A percentile compares a stretch with the other conserved stretches of the same genome.
These are phyloP conservation scores for Rhodamnia rubescens DNA, from an alignment of 345 rosid genomes.

Conservation along the genomic window DNA sequence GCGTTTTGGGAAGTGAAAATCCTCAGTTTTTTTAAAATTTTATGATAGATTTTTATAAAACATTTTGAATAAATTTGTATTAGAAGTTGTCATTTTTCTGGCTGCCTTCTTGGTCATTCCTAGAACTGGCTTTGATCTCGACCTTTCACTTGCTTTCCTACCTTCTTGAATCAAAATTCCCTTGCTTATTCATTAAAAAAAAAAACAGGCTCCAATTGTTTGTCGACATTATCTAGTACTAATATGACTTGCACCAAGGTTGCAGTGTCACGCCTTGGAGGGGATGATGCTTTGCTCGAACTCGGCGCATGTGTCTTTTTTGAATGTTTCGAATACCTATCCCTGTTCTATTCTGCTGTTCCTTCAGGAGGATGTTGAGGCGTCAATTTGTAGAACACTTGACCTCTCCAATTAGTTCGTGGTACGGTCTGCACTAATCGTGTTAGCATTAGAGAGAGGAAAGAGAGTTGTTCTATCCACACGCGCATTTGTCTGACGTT, in stretches of 20 bases:
- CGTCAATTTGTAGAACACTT: neutral
- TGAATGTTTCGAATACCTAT: neutral
- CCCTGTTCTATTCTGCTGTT: neutral
- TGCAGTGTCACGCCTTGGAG: neutral
- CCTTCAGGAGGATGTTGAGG: accelerated
- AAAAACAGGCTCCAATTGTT: neutral
- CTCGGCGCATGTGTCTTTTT: neutral
- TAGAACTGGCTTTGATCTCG: neutral
- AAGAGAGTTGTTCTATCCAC: neutral
- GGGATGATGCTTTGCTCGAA: neutral
- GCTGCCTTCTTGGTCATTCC: neutral
- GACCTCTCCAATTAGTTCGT: neutral
- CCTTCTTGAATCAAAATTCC: neutral
- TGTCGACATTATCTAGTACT: neutral
- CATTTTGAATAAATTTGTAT: too few relatives aligned
- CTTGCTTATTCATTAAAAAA: neutral
- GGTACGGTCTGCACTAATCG: neutral
- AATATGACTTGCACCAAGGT: neutral
- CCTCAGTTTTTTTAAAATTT: too few relatives aligned
- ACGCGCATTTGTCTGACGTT: neutral
- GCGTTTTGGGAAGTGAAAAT: too few relatives aligned
- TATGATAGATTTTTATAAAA: too few relatives aligned
- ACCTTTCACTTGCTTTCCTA: neutral
- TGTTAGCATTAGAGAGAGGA: neutral
- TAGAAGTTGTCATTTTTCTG: neutral